Base-by-base conservation (phyloP, 2,329 filamentous ascomycete genomes). In the Rutstroemia sp. region DNA sequence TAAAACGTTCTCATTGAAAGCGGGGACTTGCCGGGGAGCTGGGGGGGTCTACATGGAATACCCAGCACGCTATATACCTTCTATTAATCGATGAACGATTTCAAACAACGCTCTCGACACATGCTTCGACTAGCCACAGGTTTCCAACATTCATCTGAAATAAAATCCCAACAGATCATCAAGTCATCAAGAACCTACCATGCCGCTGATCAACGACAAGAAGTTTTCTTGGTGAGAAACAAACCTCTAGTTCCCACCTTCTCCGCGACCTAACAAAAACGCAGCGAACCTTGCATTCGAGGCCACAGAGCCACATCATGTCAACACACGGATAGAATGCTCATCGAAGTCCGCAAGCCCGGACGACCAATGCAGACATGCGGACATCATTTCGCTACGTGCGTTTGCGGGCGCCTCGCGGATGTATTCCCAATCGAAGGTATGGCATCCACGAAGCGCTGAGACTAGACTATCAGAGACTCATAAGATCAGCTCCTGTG, bases 261-360 rank as follows among this genome's bases (percentile, higher is more conserved):
- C 8, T 21, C 37, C 27, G 27, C 16, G 7, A 38, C 41, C 17
- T 44, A 56, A 46, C 25, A n/a, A 8, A 38, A 37, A 46, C 34
- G 38, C 34, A 67, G 65, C 51, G 61, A 64, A 48, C 62, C 66
- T 42, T 68, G 65, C 38, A 64, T 68, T 37, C 60, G 66, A n/a
- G 66, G 65, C 3, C 66, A 68, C 34, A 56, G 66, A 53, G 64
- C 65, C 10, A 66, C 64, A 46, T 63, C 57, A 7, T 67, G 66
- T 34, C 44, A 57, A 3, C 66, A 68, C 38, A 63, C 57, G 1
- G 64, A 65, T 48, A 51, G 66, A 34, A 48, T 67, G 5, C 48
- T 66, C 8, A 48, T 67, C 23, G 59, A 63, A 53, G 66, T 68
- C 5, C 64, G 66, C 5, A 67, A 65, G 46, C 66, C 65, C 2